These are phyloP conservation scores for Daldinia sp. DNA, from an alignment of 2,329 filamentous ascomycete genomes.

Conservation along the genomic window DNA sequence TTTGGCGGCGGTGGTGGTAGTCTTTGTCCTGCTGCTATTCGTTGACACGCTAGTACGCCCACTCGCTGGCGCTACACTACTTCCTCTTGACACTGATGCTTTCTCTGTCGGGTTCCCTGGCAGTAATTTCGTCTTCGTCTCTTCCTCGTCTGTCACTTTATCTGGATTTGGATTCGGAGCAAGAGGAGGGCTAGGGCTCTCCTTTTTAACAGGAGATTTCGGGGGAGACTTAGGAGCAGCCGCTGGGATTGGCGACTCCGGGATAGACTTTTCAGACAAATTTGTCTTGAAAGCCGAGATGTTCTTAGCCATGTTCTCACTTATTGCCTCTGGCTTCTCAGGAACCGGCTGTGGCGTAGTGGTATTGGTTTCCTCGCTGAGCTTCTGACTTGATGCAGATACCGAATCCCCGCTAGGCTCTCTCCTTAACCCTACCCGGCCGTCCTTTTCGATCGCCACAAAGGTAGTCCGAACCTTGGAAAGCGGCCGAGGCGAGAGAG, in stretches of 20 bases:
- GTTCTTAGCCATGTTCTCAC: conserved; percentile 45
- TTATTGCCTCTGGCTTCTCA: conserved; percentile 51
- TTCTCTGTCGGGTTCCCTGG: conserved; percentile 47
- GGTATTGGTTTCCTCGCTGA: conserved; percentile 51
- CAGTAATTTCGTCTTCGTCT: conserved; percentile 46
- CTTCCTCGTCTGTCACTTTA: conserved; percentile 53
- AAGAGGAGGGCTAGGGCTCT: conserved; percentile 35
- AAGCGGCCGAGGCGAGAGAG: conserved; percentile 68
- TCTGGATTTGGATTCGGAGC: conserved; percentile 52
- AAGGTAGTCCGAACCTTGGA: conserved; percentile 81
- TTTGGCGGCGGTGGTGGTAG: conserved; percentile 40
- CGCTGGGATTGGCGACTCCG: conserved; percentile 51
- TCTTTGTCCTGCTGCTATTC: conserved; percentile 44
- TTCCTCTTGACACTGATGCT: conserved; percentile 32
- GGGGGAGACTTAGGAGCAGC: conserved; percentile 34
- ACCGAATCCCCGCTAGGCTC: conserved; percentile 55
- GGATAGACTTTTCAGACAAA: conserved; percentile 52
- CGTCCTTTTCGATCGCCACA: conserved; percentile 74
- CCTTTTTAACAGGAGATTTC: conserved; percentile 40
- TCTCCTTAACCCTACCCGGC: conserved; percentile 61
- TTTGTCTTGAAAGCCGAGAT: conserved; percentile 46
- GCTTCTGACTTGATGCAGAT: conserved; percentile 48
- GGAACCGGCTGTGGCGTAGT: conserved; percentile 50
- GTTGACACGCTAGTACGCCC: conserved; percentile 26
- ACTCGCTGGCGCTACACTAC: conserved; percentile 29